Conservation (phyloP, 805 yeast genomes). For the Komagataella mondaviorum region DNA sequence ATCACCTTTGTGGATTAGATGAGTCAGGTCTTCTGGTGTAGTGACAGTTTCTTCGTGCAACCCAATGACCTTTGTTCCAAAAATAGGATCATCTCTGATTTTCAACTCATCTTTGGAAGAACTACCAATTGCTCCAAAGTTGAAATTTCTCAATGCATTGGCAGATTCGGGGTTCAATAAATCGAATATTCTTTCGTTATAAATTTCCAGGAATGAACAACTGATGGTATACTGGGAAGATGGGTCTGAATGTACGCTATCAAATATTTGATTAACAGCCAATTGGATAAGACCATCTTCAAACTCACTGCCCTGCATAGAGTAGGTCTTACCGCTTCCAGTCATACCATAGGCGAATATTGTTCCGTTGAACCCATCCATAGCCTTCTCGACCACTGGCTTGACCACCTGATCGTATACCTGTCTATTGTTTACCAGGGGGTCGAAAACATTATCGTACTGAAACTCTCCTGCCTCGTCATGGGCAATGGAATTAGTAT, state of each 20-base stretch:
- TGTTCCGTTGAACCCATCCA: slow-evolving; percentile 75
- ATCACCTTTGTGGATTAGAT: slow-evolving; percentile 57
- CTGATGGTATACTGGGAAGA: slow-evolving; percentile 6
- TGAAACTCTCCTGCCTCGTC: slow-evolving; percentile 48
- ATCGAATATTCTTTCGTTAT: slow-evolving; percentile 80
- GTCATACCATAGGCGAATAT: slow-evolving; percentile 94
- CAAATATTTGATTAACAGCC: slow-evolving; percentile 49
- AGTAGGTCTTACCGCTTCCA: slow-evolving; percentile 81
- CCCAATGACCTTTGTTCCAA: slow-evolving; percentile 69
- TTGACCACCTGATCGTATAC: slow-evolving; percentile 48
- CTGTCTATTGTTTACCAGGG: slow-evolving; percentile 34
- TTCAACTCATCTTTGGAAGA: slow-evolving; percentile 37
- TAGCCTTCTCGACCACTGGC: slow-evolving; percentile 38
- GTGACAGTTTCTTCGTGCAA: slow-evolving; percentile 47
- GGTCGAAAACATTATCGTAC: slow-evolving; percentile 71
- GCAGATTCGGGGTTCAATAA: slow-evolving; percentile 33
- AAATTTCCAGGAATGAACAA: slow-evolving; percentile 73
- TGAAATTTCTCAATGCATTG: slow-evolving; percentile 6
- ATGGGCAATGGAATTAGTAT: slow-evolving; percentile 25
- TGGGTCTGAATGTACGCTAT: slow-evolving; percentile 17
- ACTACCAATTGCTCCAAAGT: slow-evolving; percentile 2
- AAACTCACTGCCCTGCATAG: slow-evolving; percentile 60
- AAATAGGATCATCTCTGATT: slow-evolving; percentile 61
- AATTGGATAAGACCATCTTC: slow-evolving; percentile 65
- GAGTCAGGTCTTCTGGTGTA: slow-evolving; percentile 45